These are phyloP conservation scores for Arthroderma sp. DNA, from an alignment of 2,329 filamentous ascomycete genomes.

Conservation along the genomic window DNA sequence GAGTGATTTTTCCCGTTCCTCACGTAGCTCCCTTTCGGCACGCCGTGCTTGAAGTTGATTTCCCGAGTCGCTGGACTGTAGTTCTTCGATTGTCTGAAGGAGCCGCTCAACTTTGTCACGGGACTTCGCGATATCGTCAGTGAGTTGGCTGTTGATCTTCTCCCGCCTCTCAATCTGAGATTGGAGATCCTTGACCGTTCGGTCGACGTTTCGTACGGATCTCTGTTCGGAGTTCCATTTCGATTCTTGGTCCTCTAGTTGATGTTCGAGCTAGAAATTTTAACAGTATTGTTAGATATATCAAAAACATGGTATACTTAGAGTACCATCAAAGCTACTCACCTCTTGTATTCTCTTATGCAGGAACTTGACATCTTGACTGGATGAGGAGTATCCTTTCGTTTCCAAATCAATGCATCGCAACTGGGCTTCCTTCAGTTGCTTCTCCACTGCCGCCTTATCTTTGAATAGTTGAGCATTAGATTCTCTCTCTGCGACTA, in stretches of 20 bases:
- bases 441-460: conserved; percentile 80
- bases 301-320: not conserved
- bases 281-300: not conserved
- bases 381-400: conserved; percentile 87
- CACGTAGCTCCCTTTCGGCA: conserved; percentile 76
- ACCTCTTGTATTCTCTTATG: conserved; percentile 93
- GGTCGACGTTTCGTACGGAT: conserved; percentile 82
- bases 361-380: conserved; percentile 88
- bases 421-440: conserved; percentile 78
- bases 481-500: conserved; percentile 69
- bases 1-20: conserved; percentile 71
- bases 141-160: conserved; percentile 66
- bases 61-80: conserved; percentile 73
- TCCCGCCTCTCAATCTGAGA: conserved; percentile 86
- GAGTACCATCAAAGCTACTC: conserved; percentile 19
- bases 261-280: conserved; percentile 59
- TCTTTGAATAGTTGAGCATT: conserved; percentile 75
- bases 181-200: conserved; percentile 84
- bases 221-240: conserved; percentile 70
- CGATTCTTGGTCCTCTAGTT: conserved; percentile 70
- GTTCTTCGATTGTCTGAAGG: conserved; percentile 80
- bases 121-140: conserved; percentile 71
- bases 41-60: conserved; percentile 71
- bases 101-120: conserved; percentile 87
- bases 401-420: conserved; percentile 87